Conservation (phyloP, 768 basidiomycete species). For the Lactarius sp. region DNA sequence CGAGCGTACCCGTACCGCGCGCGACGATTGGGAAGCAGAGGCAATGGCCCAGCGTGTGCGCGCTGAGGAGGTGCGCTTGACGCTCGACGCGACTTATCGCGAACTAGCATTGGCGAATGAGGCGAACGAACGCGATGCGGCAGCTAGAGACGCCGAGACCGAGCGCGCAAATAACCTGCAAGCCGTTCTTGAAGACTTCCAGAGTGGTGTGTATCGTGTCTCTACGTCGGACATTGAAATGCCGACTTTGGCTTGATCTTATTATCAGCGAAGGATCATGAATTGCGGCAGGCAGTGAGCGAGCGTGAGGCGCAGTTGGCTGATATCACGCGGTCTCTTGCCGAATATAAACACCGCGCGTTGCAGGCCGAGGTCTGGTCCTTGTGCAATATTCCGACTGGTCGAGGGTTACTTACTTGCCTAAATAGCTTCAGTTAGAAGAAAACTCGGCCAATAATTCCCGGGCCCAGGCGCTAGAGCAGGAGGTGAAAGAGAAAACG, state of each 20-base stretch:
- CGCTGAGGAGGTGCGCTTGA: constrained; percentile 64
- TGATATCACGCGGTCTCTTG: constrained; percentile 66
- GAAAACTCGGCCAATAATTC: constrained; percentile 64
- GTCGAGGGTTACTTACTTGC: neutral
- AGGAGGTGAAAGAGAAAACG: constrained; percentile 93
- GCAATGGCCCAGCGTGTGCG: constrained; percentile 62
- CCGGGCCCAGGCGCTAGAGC: constrained; percentile 69
- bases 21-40: constrained; percentile 64
- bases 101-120: constrained; percentile 66
- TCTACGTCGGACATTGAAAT: neutral
- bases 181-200: constrained; percentile 92
- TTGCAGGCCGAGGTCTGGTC: constrained; percentile 72
- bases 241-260: constrained; percentile 19
- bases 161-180: constrained; percentile 82
- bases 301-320: constrained; percentile 75
- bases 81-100: constrained; percentile 50
- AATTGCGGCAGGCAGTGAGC: constrained; percentile 77
- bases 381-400: neutral
- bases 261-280: constrained; percentile 77
- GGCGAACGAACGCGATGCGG: constrained; percentile 48
- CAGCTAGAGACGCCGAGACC: constrained; percentile 58
- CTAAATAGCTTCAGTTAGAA: constrained; percentile 63
- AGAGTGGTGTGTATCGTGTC: constrained; percentile 56
- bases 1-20: constrained; percentile 78
- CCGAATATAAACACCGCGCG: constrained; percentile 89